Evolutionary conservation across 148 eudicot species (phyloP).

Genomic region (Chenopodium formosanum): DNA sequence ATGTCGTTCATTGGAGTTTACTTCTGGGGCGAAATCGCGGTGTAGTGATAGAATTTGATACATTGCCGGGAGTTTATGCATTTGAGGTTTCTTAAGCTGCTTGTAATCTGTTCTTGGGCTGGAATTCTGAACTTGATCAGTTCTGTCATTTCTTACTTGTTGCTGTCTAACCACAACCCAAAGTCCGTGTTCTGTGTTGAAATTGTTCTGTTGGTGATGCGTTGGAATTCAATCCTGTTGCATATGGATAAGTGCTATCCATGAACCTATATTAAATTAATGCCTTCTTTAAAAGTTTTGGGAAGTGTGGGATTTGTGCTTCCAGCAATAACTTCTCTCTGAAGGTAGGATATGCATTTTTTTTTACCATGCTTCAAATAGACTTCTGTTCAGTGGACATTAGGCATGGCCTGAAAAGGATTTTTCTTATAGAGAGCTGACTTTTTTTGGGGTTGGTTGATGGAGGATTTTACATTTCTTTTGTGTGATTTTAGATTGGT

Average conservation of each 20-base stretch:
- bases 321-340: neutral
- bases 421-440: neutral
- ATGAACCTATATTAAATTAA: neutral
- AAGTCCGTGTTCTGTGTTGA: too few relatives aligned
- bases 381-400: neutral
- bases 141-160: neutral
- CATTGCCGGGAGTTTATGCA: conserved; percentile 1
- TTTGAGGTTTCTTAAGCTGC: conserved; percentile 5
- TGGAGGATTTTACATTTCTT: neutral
- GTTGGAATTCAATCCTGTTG: neutral
- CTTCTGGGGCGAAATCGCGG: too few relatives aligned
- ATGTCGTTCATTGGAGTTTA: neutral
- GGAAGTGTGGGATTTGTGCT: neutral
- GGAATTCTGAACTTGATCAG: neutral
- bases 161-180: neutral
- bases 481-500: neutral
- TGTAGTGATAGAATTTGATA: neutral
- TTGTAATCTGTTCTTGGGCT: neutral
- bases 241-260: neutral
- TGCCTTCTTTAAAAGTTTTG: neutral
- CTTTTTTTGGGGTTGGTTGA: neutral
- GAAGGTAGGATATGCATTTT: neutral
- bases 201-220: neutral
- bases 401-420: neutral
- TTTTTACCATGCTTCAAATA: neutral